Percentiles rank a stretch among this genome's conserved stretches.
phyloP scores from a whole-genome alignment of 2,329 filamentous ascomycete genomes.

The Stenocarpella maydis region DNA sequence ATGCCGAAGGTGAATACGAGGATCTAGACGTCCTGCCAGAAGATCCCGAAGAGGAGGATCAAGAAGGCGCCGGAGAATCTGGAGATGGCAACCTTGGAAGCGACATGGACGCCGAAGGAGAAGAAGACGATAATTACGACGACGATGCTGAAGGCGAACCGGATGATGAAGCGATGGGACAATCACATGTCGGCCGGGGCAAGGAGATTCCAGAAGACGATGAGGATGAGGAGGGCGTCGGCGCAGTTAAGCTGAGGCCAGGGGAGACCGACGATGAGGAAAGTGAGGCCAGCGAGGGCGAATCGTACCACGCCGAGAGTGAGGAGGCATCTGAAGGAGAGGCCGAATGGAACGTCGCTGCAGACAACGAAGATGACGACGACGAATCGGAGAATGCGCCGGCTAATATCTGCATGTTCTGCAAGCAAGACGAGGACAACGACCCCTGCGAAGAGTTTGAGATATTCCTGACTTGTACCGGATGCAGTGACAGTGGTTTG shows the following conservation, averaged over 20 bases:
- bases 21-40: conserved; percentile 51
- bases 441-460: conserved; percentile 85
- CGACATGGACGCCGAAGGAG: conserved; percentile 36
- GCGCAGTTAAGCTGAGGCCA: conserved; percentile 64
- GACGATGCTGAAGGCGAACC: conserved; percentile 44
- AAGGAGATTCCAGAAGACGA: conserved; percentile 36
- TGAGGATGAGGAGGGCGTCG: conserved; percentile 56
- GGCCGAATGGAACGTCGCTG: conserved; percentile 64
- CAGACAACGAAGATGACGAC: conserved; percentile 60
- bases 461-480: conserved; percentile 76
- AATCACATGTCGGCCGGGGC: conserved; percentile 28
- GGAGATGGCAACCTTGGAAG: conserved; percentile 36
- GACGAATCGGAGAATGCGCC: conserved; percentile 64
- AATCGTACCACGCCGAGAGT: conserved; percentile 49
- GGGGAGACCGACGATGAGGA: conserved; percentile 58
- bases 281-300: conserved; percentile 47
- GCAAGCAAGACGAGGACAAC: conserved; percentile 81
- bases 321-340: conserved; percentile 50
- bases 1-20: conserved; percentile 46
- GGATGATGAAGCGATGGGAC: conserved; percentile 38
- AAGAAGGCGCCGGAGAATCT: conserved; percentile 40
- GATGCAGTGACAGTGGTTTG: conserved; percentile 86
- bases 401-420: conserved; percentile 70
- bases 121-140: conserved; percentile 40
- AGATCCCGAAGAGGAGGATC: conserved; percentile 46